Percentiles rank a stretch among this genome's conserved stretches.
phyloP scores from a whole-genome alignment of 768 basidiomycete genomes.

The Pleurotus djamor region DNA sequence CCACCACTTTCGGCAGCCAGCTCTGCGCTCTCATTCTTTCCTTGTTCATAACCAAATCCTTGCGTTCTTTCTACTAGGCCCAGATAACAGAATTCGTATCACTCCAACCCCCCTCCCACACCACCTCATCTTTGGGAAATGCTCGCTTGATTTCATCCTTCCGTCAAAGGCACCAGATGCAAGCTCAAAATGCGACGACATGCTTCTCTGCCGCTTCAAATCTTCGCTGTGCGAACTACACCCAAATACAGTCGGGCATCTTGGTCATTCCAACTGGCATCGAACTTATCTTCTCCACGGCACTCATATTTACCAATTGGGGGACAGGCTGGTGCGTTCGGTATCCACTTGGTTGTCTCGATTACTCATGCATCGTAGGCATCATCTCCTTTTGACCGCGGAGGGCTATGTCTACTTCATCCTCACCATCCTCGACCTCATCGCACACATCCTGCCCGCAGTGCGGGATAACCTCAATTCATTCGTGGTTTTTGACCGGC shows the following conservation, averaged over 20 bases:
- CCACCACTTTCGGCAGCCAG: conserved; percentile 1
- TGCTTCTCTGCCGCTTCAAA: conserved; percentile 72
- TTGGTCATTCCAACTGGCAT: conserved; percentile 64
- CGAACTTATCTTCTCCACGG: conserved; percentile 58
- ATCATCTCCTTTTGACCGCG: conserved; percentile 54
- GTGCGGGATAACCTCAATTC: conserved; percentile 38
- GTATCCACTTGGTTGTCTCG: background rate
- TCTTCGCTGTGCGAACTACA: conserved; percentile 65
- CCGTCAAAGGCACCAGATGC: background rate
- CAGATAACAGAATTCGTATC: background rate
- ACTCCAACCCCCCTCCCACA: background rate
- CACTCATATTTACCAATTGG: conserved; percentile 48
- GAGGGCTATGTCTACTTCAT: conserved; percentile 64
- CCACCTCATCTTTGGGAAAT: background rate
- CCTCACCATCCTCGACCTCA: conserved; percentile 58
- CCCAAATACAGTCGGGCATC: conserved; percentile 38
- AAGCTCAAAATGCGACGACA: conserved; percentile 33
- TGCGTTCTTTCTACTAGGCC: background rate
- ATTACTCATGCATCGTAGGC: conserved; percentile 28
- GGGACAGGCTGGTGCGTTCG: conserved; percentile 44
- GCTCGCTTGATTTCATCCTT: background rate
- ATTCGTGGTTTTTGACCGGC: conserved; percentile 55
- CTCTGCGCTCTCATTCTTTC: background rate
- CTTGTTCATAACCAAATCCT: background rate
- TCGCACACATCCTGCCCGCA: conserved; percentile 54